Evolutionary conservation across 495 filamentous ascomycete genomes (phyloP).

Genomic region (Neurospora terricola): DNA sequence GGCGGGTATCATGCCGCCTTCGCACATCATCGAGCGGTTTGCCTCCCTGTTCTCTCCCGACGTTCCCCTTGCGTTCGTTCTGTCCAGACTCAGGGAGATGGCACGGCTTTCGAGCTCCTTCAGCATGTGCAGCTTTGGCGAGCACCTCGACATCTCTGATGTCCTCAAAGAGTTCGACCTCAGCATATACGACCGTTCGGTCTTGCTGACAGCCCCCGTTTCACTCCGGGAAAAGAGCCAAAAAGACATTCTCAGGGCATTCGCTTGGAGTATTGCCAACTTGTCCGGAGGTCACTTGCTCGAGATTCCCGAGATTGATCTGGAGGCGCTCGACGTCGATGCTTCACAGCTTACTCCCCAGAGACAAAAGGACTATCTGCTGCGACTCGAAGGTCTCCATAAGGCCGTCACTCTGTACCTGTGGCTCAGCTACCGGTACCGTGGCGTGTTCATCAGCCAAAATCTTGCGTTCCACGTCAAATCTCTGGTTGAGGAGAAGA

Average conservation of each 20-base stretch:
- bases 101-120: conserved; percentile 51
- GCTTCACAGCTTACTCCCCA: conserved; percentile 28
- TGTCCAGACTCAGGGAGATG: conserved; percentile 61
- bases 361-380: conserved; percentile 41
- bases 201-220: conserved; percentile 63
- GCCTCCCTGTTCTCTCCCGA: conserved; percentile 64
- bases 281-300: conserved; percentile 53
- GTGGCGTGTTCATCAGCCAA: conserved; percentile 71
- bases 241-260: conserved; percentile 38
- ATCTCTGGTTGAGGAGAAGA: conserved; percentile 62
- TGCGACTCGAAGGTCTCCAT: conserved; percentile 64
- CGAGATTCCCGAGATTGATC: conserved; percentile 50
- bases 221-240: conserved; percentile 26
- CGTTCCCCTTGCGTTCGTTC: conserved; percentile 67
- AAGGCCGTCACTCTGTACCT: conserved; percentile 73
- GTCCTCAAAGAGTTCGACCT: conserved; percentile 57
- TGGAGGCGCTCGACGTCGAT: conserved; percentile 54
- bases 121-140: conserved; percentile 55
- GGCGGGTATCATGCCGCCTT: conserved; percentile 67
- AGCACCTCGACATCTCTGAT: conserved; percentile 55
- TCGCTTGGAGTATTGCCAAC: conserved; percentile 58
- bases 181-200: conserved; percentile 58
- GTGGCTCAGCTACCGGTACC: conserved; percentile 68
- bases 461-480: conserved; percentile 74
- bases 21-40: conserved; percentile 56